Conservation (phyloP, 2,329 filamentous ascomycete species). For the Cladosporium cucumerinum region DNA sequence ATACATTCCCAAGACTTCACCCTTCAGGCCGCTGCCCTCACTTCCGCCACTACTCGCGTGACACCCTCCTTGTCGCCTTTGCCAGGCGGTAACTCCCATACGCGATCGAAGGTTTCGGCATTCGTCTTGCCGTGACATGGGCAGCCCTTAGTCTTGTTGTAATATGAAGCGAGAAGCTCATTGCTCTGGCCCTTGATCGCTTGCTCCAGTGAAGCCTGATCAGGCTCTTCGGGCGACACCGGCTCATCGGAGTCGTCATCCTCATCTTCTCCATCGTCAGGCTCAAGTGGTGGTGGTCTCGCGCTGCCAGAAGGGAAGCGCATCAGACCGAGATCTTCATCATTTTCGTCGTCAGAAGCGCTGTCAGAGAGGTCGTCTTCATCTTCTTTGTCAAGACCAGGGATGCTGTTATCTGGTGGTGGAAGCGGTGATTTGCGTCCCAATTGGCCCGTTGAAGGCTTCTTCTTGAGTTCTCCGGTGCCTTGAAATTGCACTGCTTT, state of each 20-base stretch:
- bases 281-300: conserved; percentile 24
- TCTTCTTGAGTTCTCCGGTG: conserved; percentile 26
- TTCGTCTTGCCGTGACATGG: conserved; percentile 30
- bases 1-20: not conserved
- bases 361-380: conserved; percentile 22
- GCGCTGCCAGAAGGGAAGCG: conserved; percentile 32
- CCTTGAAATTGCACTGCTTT: conserved; percentile 27
- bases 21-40: conserved; percentile 14
- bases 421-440: conserved; percentile 29
- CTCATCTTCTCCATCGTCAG: conserved; percentile 26
- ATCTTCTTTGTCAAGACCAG: conserved; percentile 21
- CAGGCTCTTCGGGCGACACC: conserved; percentile 28
- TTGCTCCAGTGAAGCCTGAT: conserved; percentile 25
- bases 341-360: conserved; percentile 26
- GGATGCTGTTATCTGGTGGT: conserved; percentile 19
- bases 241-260: conserved; percentile 31
- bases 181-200: conserved; percentile 29
- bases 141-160: conserved; percentile 31
- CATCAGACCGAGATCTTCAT: conserved; percentile 27
- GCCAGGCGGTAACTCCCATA: conserved; percentile 32
- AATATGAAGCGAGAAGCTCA: conserved; percentile 26
- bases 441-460: conserved; percentile 23
- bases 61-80: conserved; percentile 24
- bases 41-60: conserved; percentile 28
- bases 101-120: conserved; percentile 27